Evolutionary conservation across 352 stramenopile genomes (phyloP).

Genomic region (Phytopythium boreale): DNA sequence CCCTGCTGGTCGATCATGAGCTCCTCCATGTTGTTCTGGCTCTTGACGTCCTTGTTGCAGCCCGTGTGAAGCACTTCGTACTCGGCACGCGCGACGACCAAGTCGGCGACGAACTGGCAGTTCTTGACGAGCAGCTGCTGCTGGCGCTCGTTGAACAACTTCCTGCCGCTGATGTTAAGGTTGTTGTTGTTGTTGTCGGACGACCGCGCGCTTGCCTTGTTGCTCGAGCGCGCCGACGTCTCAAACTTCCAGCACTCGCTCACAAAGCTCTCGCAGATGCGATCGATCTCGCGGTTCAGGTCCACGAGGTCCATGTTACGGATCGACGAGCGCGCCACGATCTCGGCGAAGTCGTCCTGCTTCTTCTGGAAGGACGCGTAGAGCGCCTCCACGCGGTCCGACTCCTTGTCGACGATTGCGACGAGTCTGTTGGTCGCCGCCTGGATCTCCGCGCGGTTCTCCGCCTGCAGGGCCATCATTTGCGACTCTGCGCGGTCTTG

Average conservation of each 20-base stretch:
- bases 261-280: conserved; percentile 76
- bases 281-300: conserved; percentile 80
- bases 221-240: conserved; percentile 65
- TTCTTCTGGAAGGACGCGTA: conserved; percentile 81
- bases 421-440: conserved; percentile 57
- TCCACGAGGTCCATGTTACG: conserved; percentile 80
- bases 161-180: conserved; percentile 21
- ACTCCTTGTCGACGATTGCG: conserved; percentile 77
- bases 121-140: conserved; percentile 76
- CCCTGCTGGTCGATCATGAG: conserved; percentile 67
- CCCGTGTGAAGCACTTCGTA: conserved; percentile 69
- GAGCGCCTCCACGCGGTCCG: conserved; percentile 71
- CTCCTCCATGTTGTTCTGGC: conserved; percentile 42
- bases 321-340: conserved; percentile 71
- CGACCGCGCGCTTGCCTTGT: conserved; percentile 28
- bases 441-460: conserved; percentile 77
- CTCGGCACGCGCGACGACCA: conserved; percentile 72
- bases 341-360: conserved; percentile 77
- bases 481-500: conserved; percentile 61
- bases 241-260: conserved; percentile 88
- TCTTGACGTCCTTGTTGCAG: conserved; percentile 61
- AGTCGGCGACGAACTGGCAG: conserved; percentile 77
- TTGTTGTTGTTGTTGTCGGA: conserved; percentile 38
- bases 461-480: conserved; percentile 63
- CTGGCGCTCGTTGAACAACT: conserved; percentile 80